Base-by-base conservation (phyloP, 75 land plant species). In the Pinus albicaulis region DNA sequence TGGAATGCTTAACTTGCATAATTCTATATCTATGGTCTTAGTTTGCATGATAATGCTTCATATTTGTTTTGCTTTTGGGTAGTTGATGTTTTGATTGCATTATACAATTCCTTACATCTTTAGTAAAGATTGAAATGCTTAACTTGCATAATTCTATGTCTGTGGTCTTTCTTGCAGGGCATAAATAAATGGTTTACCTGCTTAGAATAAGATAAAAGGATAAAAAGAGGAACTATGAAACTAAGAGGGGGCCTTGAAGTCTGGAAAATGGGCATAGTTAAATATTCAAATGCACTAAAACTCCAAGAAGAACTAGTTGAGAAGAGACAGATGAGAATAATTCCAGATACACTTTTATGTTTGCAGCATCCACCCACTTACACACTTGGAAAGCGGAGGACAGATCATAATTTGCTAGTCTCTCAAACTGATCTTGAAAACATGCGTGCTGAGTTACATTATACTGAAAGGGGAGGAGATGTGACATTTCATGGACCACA, bases 341-440 rank as follows among this genome's bases (percentile, higher is more conserved):
- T 93, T 22, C n/a, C 82, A 10, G 93, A 96, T 73, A 86, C 82
- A 2, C 65, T 96, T 15, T 63, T 96, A 15, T 92, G 91, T 55
- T 72, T 96, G 22, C 99, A 94, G 70, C 99, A 96, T 74, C 95
- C 97, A 38, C 99, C 99, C 48, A 93, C 99, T 4, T 93, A 89
- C 71, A 96, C 99, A 10, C 88, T 96, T 73, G 99, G 99, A 38
- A 93, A 93, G 80, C 81, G 98, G 34, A 66, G 76, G 34, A 95
- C 93, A 14, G 76, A 83, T 38, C 92, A 93, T 83, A 93, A 95
- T 81, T 63, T 93, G 57, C 69, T 93, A 48, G 70, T 90, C 12
- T 59, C 92, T 34, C 88, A 85, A 75, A 75, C 84, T 31, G 89
- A 81, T 4, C 88, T 95, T 5, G 28, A 82, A 68, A 38, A 77